Base-by-base conservation (phyloP, 306 rosid genomes). In the Quercus mongolica region DNA sequence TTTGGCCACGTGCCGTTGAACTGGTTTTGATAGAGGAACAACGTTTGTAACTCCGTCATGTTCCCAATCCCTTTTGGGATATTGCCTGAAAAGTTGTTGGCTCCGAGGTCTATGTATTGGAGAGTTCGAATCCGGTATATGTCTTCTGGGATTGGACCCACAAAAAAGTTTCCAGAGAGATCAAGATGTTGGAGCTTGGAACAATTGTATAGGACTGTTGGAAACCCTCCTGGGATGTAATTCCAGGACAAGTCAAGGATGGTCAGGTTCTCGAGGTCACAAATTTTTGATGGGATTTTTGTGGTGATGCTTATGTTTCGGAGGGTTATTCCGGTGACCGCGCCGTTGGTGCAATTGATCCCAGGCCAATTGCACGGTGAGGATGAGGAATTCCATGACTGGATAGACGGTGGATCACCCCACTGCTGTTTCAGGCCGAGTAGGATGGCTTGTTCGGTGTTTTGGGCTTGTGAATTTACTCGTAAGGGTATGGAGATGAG, bases 351-450 rank as follows among this genome's bases (percentile, higher is more conserved):
- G 88, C 98, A 94, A 14, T 6, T 3, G 35, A 94, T 78, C 82
- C 44, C 93, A 52, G 90, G 82, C 98, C 98, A 94, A 9, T 77
- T 79, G 77, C 98, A 94, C 62, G 90, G 96, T 6, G 91, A 79
- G 44, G 91, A 84, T 13, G 92, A 82, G 3, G 92, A 82, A 78
- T 79, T 91, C 98, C 96, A 90, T 28, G 89, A 85, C 26, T 51
- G 73, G 46, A 94, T 86, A 71, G 88, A 88, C 54, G 85, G 90
- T 54, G 97, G 96, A 64, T 88, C 31, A 4, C 91, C 92, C 49
- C 89, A 86, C 81, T 92, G 92, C 26, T 51, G 82, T 61, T 85
- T 89, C 14, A 92, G 78, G 38, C 52, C 55, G 33, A 92, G 89
- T 2, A 92, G 90, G 78, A 80, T 75, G 0, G 71, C 69, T 69